These are phyloP conservation scores for Ceratobasidium sp. DNA, from an alignment of 1,284 basidiomycete species.

Conservation along the genomic window DNA sequence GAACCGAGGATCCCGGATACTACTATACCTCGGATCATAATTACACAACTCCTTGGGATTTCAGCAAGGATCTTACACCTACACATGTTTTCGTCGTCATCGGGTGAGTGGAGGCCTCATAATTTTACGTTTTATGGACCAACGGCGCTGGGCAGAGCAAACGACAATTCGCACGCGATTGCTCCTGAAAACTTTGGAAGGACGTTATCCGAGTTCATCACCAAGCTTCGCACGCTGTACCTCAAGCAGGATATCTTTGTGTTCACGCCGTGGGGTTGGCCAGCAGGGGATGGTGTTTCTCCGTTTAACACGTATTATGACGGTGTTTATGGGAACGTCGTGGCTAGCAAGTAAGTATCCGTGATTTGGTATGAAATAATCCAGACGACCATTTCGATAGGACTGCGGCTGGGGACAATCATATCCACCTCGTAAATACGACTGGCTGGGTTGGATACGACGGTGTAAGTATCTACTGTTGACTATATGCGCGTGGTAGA, in stretches of 20 bases:
- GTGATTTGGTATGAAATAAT: neutral
- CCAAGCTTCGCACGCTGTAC: slow-evolving; percentile 63
- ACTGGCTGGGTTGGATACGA: slow-evolving; percentile 69
- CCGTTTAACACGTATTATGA: slow-evolving; percentile 62
- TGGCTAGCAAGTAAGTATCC: slow-evolving; percentile 59
- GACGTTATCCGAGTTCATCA: slow-evolving; percentile 57
- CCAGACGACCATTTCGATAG: slow-evolving; percentile 45
- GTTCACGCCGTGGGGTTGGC: slow-evolving; percentile 72
- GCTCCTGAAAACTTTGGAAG: slow-evolving; percentile 61
- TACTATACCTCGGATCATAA: slow-evolving; percentile 68
- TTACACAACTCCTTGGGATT: slow-evolving; percentile 71
- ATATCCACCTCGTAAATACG: slow-evolving; percentile 68
- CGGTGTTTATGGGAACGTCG: slow-evolving; percentile 64
- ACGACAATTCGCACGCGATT: slow-evolving; percentile 52
- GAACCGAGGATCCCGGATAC: slow-evolving; percentile 71
- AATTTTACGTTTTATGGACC: neutral
- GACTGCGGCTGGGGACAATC: slow-evolving; percentile 62
- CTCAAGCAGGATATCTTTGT: slow-evolving; percentile 66
- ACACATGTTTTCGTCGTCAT: slow-evolving; percentile 70
- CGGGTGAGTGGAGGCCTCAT: slow-evolving; percentile 57
- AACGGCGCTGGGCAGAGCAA: slow-evolving; percentile 54
- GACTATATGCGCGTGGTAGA: neutral
- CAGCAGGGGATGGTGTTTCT: slow-evolving; percentile 60
- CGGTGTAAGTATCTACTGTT: slow-evolving; percentile 56
- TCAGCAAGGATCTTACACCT: slow-evolving; percentile 63